Evolutionary conservation across 2,329 filamentous ascomycete species (phyloP), one percentile per base, ranked within the genome.

Genomic region (Colletotrichum siamense): DNA sequence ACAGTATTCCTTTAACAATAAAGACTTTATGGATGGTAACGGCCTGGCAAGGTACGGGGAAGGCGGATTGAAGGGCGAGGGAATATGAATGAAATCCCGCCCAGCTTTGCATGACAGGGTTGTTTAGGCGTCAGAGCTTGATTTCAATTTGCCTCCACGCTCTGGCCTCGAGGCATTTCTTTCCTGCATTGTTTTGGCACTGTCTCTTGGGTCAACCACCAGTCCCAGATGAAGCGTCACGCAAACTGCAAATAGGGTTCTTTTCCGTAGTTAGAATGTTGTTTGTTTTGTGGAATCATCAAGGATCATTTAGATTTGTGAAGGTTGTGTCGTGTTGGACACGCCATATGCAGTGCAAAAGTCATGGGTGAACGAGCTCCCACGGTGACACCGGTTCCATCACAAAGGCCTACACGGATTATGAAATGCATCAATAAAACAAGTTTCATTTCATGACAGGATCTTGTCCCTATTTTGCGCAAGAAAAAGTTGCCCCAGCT

Each of bases 71-170:
- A 52, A 39, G 65, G 75, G 75, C 44, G 63, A 61, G 59, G 71
- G 67, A 52, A 63, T 30, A 63, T 62, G 44, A 49, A 73, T 70
- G 26, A 57, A 28, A 24, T 64, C 69, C 57, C 55, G 30, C 69
- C 68, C 73, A 66, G 36, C 69, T 71, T 77, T 78, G 77, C 77
- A 78, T 77, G 75, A 67, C 69, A 72, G 66, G 76, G 76, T 73
- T 71, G 75, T 77, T 78, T 12, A 77, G 77, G 77, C 77, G 77
- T 78, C 55, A 71, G 72, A 66, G 49, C 63, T 73, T 74, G n/a
- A 66, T 62, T 69, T 74, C 62, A 63, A 28, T 73, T 34, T 74
- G 59, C 70, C 64, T 76, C 63, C 49, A 66, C 59, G 36, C 70
- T 77, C 71, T 77, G 55, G 67, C 64, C 64, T 63, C 36, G 59